These are phyloP conservation scores for Trichoderma reesei DNA, from an alignment of 495 filamentous ascomycete species.

Conservation along the genomic window DNA sequence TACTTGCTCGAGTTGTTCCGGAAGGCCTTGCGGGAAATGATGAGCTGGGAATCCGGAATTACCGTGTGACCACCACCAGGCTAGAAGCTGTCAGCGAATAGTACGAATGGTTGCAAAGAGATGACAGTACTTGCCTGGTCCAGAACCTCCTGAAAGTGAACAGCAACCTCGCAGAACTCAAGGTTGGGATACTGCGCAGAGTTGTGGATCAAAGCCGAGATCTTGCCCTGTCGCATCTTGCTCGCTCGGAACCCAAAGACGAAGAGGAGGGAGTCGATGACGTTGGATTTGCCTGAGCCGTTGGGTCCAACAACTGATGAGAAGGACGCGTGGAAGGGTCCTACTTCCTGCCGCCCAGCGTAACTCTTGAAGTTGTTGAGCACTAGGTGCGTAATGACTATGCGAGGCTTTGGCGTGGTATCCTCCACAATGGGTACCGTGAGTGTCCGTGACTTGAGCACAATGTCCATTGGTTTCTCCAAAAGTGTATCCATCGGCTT, in stretches of 20 bases:
- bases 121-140: constrained; percentile 46
- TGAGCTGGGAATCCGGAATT: constrained; percentile 69
- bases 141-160: constrained; percentile 90
- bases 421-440: constrained; percentile 57
- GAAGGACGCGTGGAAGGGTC: constrained; percentile 93
- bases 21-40: constrained; percentile 88
- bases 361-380: constrained; percentile 98
- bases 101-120: background rate
- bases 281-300: constrained; percentile 96
- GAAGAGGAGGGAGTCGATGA: constrained; percentile 95
- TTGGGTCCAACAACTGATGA: constrained; percentile 98
- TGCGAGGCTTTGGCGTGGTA: constrained; percentile 65
- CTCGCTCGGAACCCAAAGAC: constrained; percentile 97
- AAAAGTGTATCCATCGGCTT: constrained; percentile 63
- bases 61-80: constrained; percentile 62
- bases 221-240: constrained; percentile 99
- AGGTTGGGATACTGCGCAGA: constrained; percentile 78
- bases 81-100: constrained; percentile 21
- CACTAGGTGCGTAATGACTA: constrained; percentile 83
- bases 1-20: constrained; percentile 98
- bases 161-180: constrained; percentile 86
- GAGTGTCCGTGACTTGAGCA: constrained; percentile 73
- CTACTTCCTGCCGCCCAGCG: constrained; percentile 87
- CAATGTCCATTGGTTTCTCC: constrained; percentile 90
- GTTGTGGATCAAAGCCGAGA: constrained; percentile 94